phyloP scores from a whole-genome alignment of 176 grass and related monocot species.

The Coix lacrymajobi region DNA sequence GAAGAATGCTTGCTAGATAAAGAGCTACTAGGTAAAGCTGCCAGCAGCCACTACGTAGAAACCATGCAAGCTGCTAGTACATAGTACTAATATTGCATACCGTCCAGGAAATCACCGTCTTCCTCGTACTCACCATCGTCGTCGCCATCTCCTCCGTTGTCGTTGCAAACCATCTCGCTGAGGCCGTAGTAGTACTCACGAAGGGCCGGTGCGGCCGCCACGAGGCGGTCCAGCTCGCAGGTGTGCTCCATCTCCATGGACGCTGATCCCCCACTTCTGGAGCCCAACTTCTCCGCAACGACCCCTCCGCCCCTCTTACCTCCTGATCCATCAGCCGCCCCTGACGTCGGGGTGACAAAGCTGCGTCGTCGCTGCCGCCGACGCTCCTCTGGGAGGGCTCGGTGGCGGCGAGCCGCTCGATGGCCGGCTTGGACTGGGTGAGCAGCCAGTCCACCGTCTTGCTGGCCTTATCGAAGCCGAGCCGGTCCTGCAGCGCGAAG shows the following conservation, averaged over 20 bases:
- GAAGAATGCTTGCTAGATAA: slow-evolving; percentile 19
- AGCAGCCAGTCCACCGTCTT: slow-evolving; percentile 93
- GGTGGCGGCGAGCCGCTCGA: slow-evolving; percentile 40
- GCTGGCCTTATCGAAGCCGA: slow-evolving; percentile 94
- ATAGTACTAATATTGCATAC: slow-evolving; percentile 52
- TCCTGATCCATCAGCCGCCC: not conserved
- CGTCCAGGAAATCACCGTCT: slow-evolving; percentile 52
- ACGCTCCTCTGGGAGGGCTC: not conserved
- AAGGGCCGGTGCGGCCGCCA: not conserved
- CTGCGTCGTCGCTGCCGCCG: not conserved
- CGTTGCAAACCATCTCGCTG: slow-evolving; percentile 44
- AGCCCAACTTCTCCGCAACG: slow-evolving; percentile 21
- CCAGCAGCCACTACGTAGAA: slow-evolving; percentile 13
- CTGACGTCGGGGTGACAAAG: slow-evolving; percentile 13
- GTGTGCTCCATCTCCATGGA: slow-evolving; percentile 20
- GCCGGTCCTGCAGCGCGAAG: slow-evolving; percentile 82
- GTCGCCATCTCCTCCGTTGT: slow-evolving; percentile 37
- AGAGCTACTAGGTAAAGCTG: slow-evolving; percentile 8
- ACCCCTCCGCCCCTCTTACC: slow-evolving; percentile 6
- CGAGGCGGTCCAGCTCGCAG: slow-evolving; percentile 26
- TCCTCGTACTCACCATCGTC: slow-evolving; percentile 55
- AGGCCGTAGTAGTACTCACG: slow-evolving; percentile 54
- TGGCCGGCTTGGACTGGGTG: slow-evolving; percentile 71
- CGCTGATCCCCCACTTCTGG: slow-evolving; percentile 32
- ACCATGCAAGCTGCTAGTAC: not conserved